phyloP scores from a whole-genome alignment of 1,284 basidiomycete species.

The Austropuccinia psidii region DNA sequence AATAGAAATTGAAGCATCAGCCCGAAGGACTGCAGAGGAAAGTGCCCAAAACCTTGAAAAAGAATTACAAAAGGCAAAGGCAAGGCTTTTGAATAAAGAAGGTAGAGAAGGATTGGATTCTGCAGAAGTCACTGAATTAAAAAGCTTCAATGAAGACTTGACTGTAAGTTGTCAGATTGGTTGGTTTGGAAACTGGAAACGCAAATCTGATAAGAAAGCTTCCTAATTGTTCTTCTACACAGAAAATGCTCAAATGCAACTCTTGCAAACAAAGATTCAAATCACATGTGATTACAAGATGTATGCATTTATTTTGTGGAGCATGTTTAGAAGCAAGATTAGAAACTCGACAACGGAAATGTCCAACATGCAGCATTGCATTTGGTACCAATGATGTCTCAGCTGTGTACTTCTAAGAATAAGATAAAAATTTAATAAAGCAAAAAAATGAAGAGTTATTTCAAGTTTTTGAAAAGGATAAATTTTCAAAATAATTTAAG shows the following conservation, averaged over 20 bases:
- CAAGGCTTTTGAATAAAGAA: slow-evolving; percentile 47
- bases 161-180: slow-evolving; percentile 54
- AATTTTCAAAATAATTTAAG: too few relatives aligned
- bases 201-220: neutral
- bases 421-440: too few relatives aligned
- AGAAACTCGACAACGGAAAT: slow-evolving; percentile 85
- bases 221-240: slow-evolving; percentile 17
- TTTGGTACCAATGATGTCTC: slow-evolving; percentile 85
- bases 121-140: slow-evolving; percentile 44
- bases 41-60: slow-evolving; percentile 43
- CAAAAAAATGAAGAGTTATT: too few relatives aligned
- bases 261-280: slow-evolving; percentile 80
- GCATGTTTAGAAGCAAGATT: slow-evolving; percentile 74
- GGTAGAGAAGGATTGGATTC: slow-evolving; percentile 56
- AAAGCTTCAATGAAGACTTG: slow-evolving; percentile 53
- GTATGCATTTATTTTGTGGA: slow-evolving; percentile 57
- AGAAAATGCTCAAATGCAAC: slow-evolving; percentile 84
- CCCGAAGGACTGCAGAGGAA: slow-evolving; percentile 47
- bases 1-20: slow-evolving; percentile 46
- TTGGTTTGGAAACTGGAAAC: neutral
- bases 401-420: slow-evolving; percentile 60
- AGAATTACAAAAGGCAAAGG: slow-evolving; percentile 46
- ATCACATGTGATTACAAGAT: slow-evolving; percentile 79
- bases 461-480: too few relatives aligned
- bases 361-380: slow-evolving; percentile 75